These are phyloP conservation scores for Cladophialophora psammophila DNA, from an alignment of 2,329 filamentous ascomycete genomes.

Conservation along the genomic window DNA sequence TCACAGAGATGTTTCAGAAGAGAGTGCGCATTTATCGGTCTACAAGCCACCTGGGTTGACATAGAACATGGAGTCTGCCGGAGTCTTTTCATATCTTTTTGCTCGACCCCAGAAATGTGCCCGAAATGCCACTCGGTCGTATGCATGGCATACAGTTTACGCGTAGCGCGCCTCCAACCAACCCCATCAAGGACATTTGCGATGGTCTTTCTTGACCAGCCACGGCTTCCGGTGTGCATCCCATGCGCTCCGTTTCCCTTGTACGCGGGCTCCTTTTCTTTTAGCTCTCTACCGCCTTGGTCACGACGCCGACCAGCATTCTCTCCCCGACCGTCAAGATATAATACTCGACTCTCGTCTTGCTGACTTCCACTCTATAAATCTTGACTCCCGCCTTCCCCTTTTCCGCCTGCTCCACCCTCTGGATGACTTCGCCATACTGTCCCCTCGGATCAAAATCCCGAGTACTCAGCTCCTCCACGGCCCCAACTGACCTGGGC, in stretches of 20 bases:
- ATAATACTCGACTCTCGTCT: slow-evolving; percentile 71
- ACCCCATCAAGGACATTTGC: no score
- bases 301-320: slow-evolving; percentile 78
- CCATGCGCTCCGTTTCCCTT: background rate
- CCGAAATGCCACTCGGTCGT: no score
- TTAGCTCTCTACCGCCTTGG: slow-evolving; percentile 75
- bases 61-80: no score
- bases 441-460: slow-evolving; percentile 77
- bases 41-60: no score
- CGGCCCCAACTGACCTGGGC: slow-evolving; percentile 54
- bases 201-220: no score
- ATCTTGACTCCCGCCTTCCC: slow-evolving; percentile 63
- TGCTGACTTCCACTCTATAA: slow-evolving; percentile 71
- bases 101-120: no score
- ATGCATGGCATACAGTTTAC: no score
- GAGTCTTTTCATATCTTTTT: no score
- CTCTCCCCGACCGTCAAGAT: slow-evolving; percentile 71
- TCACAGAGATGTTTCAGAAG: no score
- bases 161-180: no score
- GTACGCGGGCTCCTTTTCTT: background rate
- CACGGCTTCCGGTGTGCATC: no score
- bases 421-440: slow-evolving; percentile 71
- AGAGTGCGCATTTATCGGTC: no score
- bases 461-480: slow-evolving; percentile 71
- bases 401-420: slow-evolving; percentile 42